Evolutionary conservation across 495 filamentous ascomycete species (phyloP).

Genomic region (Amniculicola lignicola): DNA sequence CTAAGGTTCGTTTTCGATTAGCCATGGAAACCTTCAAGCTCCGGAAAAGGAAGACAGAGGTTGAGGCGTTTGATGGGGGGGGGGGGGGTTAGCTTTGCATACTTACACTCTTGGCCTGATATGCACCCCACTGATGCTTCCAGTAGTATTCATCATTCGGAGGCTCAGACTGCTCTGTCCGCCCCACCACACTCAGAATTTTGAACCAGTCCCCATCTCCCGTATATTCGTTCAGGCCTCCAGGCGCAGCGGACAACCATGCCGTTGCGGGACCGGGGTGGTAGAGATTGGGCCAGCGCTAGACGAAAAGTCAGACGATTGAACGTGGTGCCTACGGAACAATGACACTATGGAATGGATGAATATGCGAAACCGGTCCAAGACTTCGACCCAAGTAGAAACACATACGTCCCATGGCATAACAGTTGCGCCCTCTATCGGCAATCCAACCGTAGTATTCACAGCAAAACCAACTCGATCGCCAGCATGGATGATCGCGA

Average conservation of each 20-base stretch:
- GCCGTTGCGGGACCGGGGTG: constrained; percentile 17
- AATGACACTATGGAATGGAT: not conserved
- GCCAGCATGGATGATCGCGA: constrained; percentile 10
- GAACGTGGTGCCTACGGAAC: no score
- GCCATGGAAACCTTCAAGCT: no score
- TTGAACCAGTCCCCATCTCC: constrained; percentile 24
- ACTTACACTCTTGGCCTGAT: constrained; percentile 17
- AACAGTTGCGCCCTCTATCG: constrained; percentile 4
- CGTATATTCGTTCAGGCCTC: constrained; percentile 3
- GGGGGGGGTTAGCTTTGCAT: not conserved
- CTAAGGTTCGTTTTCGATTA: no score
- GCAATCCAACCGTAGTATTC: constrained; percentile 20
- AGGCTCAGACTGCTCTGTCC: constrained; percentile 8
- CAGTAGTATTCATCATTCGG: constrained; percentile 16
- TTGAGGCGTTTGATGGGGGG: no score
- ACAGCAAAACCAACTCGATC: constrained; percentile 18
- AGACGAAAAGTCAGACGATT: not conserved
- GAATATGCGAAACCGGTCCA: not conserved
- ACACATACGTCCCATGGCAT: constrained; percentile 18
- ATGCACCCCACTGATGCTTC: constrained; percentile 21
- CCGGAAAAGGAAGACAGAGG: no score
- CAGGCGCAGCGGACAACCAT: constrained; percentile 13
- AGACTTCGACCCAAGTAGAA: not conserved
- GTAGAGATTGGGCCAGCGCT: constrained; percentile 12
- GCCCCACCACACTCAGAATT: constrained; percentile 11